phyloP scores from a whole-genome alignment of 805 yeast genomes.

The Monosporozyma aerobia region DNA sequence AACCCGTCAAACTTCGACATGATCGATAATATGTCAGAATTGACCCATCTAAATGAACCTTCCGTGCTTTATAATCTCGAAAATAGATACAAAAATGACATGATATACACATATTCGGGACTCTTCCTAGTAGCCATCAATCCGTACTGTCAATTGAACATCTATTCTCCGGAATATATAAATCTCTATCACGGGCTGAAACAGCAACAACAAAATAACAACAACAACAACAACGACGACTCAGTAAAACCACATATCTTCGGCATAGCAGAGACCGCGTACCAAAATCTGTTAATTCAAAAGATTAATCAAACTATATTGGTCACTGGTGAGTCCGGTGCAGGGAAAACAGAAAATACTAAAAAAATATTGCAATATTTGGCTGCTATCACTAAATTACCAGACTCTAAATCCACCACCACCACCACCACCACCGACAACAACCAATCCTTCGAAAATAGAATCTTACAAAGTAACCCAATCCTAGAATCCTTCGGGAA shows the following conservation, averaged over 20 bases:
- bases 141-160: constrained; percentile 70
- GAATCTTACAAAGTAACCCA: constrained; percentile 89
- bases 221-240: constrained; percentile 30
- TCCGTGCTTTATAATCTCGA: constrained; percentile 82
- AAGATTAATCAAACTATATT: constrained; percentile 77
- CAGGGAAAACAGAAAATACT: constrained; percentile 97
- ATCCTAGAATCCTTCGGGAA: constrained; percentile 94
- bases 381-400: constrained; percentile 51
- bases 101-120: constrained; percentile 91
- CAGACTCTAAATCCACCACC: not conserved
- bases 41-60: constrained; percentile 90
- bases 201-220: constrained; percentile 7
- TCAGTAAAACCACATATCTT: constrained; percentile 71
- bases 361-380: constrained; percentile 88
- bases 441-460: constrained; percentile 57
- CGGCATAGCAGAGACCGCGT: constrained; percentile 82
- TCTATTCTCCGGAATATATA: constrained; percentile 55
- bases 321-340: constrained; percentile 99
- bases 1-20: constrained; percentile 87
- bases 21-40: constrained; percentile 90
- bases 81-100: constrained; percentile 64
- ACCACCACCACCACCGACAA: constrained; percentile 1
- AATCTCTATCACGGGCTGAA: constrained; percentile 41
- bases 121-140: constrained; percentile 90
- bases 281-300: constrained; percentile 59